Evolutionary conservation across 257 asterid genomes (phyloP).

Genomic region (Fraxinus americana): DNA sequence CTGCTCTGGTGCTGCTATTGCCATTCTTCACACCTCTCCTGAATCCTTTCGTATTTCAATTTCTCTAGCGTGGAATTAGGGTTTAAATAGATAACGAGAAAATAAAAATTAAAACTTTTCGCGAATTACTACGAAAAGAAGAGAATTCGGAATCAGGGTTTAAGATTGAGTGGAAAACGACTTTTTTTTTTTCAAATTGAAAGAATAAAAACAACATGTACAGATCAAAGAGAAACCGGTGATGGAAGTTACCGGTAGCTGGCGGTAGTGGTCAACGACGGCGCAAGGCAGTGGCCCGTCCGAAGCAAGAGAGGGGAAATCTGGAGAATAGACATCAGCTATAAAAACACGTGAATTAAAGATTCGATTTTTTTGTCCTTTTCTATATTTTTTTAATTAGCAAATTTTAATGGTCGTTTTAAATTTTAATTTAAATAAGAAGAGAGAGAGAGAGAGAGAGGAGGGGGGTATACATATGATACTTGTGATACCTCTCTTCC

Average conservation of each 20-base stretch:
- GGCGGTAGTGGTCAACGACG: slow-evolving; percentile 20
- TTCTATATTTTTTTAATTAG: not conserved
- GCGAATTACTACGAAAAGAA: not conserved
- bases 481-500: too few relatives aligned
- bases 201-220: not conserved
- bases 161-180: slow-evolving; percentile 5
- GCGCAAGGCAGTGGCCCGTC: slow-evolving; percentile 14
- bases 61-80: slow-evolving; percentile 3
- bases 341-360: not conserved
- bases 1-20: slow-evolving; percentile 77
- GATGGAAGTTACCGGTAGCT: slow-evolving; percentile 3
- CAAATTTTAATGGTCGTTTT: too few relatives aligned
- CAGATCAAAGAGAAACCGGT: not conserved
- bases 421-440: too few relatives aligned
- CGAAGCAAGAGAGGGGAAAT: slow-evolving; percentile 11
- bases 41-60: not conserved
- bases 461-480: too few relatives aligned
- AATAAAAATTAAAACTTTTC: not conserved
- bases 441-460: too few relatives aligned
- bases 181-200: not conserved
- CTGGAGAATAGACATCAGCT: not conserved
- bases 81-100: not conserved
- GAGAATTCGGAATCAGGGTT: slow-evolving; percentile 32
- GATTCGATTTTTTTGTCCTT: not conserved
- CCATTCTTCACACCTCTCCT: slow-evolving; percentile 40